Evolutionary conservation across 2,329 filamentous ascomycete genomes (phyloP), one percentile per base, ranked within the genome.

Genomic region (Neofusicoccum ribis): DNA sequence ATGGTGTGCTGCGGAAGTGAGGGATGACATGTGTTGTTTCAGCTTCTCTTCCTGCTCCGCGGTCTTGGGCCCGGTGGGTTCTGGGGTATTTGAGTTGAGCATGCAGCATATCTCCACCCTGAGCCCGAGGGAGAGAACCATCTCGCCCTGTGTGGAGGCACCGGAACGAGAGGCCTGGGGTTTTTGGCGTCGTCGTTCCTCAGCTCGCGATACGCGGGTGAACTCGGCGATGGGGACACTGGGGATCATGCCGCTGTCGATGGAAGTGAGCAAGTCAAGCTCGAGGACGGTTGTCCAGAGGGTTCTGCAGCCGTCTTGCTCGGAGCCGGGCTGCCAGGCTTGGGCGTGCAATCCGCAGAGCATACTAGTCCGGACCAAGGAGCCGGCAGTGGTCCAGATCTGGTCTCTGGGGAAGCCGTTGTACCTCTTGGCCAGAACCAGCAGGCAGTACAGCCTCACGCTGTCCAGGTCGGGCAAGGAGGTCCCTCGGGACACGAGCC

Each of bases 201-300:
- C 31, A 36, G 43, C 43, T 1, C 20, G 6, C 3, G 56, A 41
- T 14, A 60, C 17, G 1, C 56, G 56, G 3, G 27, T 20, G 5
- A 47, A 60, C 11, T 60, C 56, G n/a, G 43, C 27, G 0, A 60
- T 14, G 4, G 56, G 56, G 12, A 60, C 44, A 12, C 27, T 34
- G 9, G 56, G 56, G 5, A 60, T 27, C 68, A 72, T 70, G 8
- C 69, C 69, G 15, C 65, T 66, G 43, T 65, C 65, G 63, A 72
- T 67, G 0, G 70, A 71, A 15, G 69, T 68, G 46, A 72, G 71
- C 17, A 82, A 65, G 54, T 80, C 77, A 27, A 81, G 66, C 65
- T 82, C 78, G n/a, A 81, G 66, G 8, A 82, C 75, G 0, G 79
- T 80, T 14, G 74, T 73, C 80, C 80, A 82, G 2, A 82, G 64